phyloP scores from a whole-genome alignment of 495 filamentous ascomycete species.

The Aspergillus steynii region DNA sequence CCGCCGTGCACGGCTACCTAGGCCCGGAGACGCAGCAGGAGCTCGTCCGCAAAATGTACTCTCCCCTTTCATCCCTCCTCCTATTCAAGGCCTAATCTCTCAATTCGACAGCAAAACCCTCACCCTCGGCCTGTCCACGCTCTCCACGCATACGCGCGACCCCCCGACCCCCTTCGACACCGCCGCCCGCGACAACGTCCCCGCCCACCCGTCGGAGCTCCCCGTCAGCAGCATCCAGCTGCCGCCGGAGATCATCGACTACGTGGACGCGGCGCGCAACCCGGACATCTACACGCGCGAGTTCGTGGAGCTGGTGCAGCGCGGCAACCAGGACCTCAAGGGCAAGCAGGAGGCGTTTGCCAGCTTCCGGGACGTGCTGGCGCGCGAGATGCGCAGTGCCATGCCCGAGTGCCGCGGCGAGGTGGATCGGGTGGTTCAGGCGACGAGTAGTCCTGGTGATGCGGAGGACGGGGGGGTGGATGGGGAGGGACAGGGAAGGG shows the following conservation, averaged over 20 bases:
- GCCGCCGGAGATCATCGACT: slow-evolving; percentile 87
- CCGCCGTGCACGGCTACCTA: slow-evolving; percentile 68
- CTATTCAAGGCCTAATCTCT: slow-evolving; percentile 9
- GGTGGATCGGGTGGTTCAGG: slow-evolving; percentile 60
- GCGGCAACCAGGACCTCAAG: slow-evolving; percentile 78
- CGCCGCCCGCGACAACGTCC: slow-evolving; percentile 34
- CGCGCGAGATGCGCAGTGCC: slow-evolving; percentile 71
- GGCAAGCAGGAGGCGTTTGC: slow-evolving; percentile 83
- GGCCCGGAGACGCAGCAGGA: slow-evolving; percentile 62
- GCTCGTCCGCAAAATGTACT: slow-evolving; percentile 62
- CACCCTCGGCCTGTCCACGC: slow-evolving; percentile 38
- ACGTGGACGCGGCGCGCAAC: slow-evolving; percentile 91
- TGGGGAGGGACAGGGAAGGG: background rate
- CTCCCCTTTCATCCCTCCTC: slow-evolving; percentile 23
- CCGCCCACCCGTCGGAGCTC: slow-evolving; percentile 47
- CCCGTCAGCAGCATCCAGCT: slow-evolving; percentile 55
- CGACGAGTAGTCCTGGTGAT: slow-evolving; percentile 29
- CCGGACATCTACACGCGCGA: slow-evolving; percentile 98
- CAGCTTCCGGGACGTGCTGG: slow-evolving; percentile 78
- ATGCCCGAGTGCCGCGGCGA: slow-evolving; percentile 77
- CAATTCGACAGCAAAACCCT: slow-evolving; percentile 41
- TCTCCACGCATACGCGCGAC: slow-evolving; percentile 43
- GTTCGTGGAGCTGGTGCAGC: slow-evolving; percentile 88
- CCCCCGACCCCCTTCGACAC: slow-evolving; percentile 29
- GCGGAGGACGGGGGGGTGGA: background rate